A percentile compares a stretch with the other conserved stretches of the same genome.
Evolutionary conservation across 306 rosid species (phyloP).

Genomic region (Trifolium fragiferum): DNA sequence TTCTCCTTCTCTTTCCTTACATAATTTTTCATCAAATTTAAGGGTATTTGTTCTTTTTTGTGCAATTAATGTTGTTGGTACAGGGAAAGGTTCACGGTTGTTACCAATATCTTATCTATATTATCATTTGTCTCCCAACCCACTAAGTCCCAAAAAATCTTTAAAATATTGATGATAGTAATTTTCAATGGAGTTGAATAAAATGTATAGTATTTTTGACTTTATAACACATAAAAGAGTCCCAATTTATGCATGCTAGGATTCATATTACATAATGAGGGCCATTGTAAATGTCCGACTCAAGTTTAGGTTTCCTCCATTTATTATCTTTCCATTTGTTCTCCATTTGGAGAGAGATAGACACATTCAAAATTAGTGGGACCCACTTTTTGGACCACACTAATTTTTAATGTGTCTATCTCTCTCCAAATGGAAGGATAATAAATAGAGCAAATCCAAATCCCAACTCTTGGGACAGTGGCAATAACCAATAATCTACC

Average conservation of each 20-base stretch:
- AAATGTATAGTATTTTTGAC: constrained; percentile 43
- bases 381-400: too few relatives aligned
- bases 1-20: not conserved
- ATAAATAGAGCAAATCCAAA: too few relatives aligned
- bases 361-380: too few relatives aligned
- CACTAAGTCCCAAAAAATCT: not conserved
- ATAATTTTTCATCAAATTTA: constrained; percentile 8
- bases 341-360: too few relatives aligned
- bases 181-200: constrained; percentile 36
- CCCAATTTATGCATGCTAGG: not conserved
- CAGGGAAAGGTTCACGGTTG: not conserved
- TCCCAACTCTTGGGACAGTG: constrained; percentile 18
- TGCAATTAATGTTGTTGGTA: constrained; percentile 36
- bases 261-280: constrained; percentile 37
- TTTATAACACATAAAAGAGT: constrained; percentile 24
- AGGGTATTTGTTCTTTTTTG: not conserved
- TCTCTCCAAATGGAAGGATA: too few relatives aligned
- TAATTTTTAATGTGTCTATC: too few relatives aligned
- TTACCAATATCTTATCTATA: not conserved
- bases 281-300: constrained; percentile 13
- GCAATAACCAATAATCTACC: constrained; percentile 40
- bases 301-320: too few relatives aligned
- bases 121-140: constrained; percentile 12
- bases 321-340: too few relatives aligned
- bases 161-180: not conserved